Evolutionary conservation across 2,329 filamentous ascomycete genomes (phyloP).

Genomic region (Penicillium rolfsii): DNA sequence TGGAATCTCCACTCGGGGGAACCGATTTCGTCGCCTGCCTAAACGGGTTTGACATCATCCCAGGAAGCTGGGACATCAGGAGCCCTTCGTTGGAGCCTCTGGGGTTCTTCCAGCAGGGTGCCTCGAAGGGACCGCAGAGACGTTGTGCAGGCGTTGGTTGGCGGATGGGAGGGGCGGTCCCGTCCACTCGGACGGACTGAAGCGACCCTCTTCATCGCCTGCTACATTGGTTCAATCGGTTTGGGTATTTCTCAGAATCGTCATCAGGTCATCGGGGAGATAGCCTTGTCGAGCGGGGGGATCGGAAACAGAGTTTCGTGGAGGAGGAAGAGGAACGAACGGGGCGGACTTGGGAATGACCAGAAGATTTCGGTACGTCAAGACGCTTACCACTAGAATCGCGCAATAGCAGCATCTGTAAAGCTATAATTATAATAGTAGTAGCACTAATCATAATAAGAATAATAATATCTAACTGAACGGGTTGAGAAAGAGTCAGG

Average conservation of each 20-base stretch:
- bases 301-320: background rate
- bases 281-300: constrained; percentile 17
- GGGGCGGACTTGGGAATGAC: background rate
- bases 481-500: background rate
- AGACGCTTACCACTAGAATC: background rate
- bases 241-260: background rate
- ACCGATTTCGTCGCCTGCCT: constrained; percentile 27
- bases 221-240: constrained; percentile 13
- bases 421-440: too few species aligned
- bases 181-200: constrained; percentile 20
- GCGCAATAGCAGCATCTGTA: background rate
- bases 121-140: constrained; percentile 9
- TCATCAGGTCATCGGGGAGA: constrained; percentile 18
- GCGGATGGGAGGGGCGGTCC: constrained; percentile 15
- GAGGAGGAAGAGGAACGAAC: background rate
- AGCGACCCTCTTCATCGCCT: constrained; percentile 20
- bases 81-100: constrained; percentile 16
- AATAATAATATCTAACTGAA: too few species aligned
- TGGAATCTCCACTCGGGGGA: constrained; percentile 21
- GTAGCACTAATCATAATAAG: too few species aligned
- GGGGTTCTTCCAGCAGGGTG: constrained; percentile 3
- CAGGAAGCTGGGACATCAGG: constrained; percentile 15
- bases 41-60: constrained; percentile 26
- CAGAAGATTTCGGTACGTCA: background rate
- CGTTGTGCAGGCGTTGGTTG: constrained; percentile 15